phyloP scores from a whole-genome alignment of 106 monocot genomes.

The Apostasia ramifera region DNA sequence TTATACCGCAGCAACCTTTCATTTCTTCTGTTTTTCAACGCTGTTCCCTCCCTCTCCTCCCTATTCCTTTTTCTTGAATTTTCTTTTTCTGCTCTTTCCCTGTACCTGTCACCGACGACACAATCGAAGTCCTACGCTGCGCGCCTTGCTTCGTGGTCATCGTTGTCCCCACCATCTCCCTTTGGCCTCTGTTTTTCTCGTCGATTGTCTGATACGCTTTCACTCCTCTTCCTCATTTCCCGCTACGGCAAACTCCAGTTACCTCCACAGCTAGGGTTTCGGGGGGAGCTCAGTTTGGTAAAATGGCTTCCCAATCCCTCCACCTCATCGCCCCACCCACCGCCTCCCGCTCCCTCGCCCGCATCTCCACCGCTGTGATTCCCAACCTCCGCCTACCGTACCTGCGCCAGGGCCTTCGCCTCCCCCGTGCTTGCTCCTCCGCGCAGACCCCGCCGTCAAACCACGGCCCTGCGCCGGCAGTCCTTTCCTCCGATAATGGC shows the following conservation, averaged over 20 bases:
- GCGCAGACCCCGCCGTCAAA: conserved; percentile 9
- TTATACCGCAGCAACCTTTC: no score
- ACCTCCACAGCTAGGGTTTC: neutral
- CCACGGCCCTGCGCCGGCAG: neutral
- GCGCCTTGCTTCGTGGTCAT: no score
- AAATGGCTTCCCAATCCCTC: conserved; percentile 23
- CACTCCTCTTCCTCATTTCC: neutral
- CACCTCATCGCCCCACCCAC: conserved; percentile 9
- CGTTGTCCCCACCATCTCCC: no score
- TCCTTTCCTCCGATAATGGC: conserved; percentile 20
- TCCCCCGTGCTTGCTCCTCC: conserved; percentile 6
- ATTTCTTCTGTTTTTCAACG: no score
- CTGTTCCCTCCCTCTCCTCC: no score
- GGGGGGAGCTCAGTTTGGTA: neutral
- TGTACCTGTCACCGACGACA: no score
- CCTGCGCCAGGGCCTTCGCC: conserved; percentile 8
- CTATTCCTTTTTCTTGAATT: no score
- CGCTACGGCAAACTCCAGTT: neutral
- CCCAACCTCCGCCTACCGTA: neutral
- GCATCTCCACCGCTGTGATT: conserved; percentile 2
- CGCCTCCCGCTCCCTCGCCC: conserved; percentile 7
- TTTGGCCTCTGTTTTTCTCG: no score
- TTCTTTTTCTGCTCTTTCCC: no score
- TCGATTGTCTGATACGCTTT: no score
- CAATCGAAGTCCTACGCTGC: no score